Percentiles rank a stretch among this genome's conserved stretches.
phyloP scores from a whole-genome alignment of 208 protist genomes.

The Acanthamoeba castellanii region DNA sequence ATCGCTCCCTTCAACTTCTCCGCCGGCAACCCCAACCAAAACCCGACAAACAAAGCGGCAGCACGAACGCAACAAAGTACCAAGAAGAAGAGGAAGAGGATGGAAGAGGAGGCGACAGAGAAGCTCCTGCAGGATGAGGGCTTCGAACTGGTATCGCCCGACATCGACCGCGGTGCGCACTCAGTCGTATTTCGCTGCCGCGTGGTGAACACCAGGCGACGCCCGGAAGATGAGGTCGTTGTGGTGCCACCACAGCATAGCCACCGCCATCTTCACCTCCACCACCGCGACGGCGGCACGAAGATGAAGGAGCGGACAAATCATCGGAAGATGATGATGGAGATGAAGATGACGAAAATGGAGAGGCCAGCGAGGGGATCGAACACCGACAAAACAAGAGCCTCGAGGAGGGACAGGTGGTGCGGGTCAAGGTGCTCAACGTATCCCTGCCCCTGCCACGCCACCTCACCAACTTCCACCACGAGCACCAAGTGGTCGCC shows the following conservation, averaged over 20 bases:
- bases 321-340: background rate
- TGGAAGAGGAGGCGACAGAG: slow-evolving; percentile 19
- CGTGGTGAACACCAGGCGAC: background rate
- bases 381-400: background rate
- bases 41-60: background rate
- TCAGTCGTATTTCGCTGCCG: slow-evolving; percentile 59
- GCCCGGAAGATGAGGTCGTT: background rate
- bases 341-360: background rate
- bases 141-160: slow-evolving; percentile 22
- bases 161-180: slow-evolving; percentile 37
- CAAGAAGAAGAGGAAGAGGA: background rate
- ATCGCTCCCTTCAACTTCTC: no score
- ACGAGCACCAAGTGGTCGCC: slow-evolving; percentile 59
- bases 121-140: slow-evolving; percentile 15
- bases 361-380: background rate
- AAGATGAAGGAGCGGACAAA: background rate
- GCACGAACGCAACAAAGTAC: background rate
- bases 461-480: slow-evolving; percentile 69
- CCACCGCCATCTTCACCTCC: background rate
- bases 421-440: slow-evolving; percentile 72
- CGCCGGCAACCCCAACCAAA: background rate
- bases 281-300: background rate
- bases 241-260: background rate
- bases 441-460: slow-evolving; percentile 63
- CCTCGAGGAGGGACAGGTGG: slow-evolving; percentile 3